Conservation (phyloP, 2,329 filamentous ascomycete species). For the Ophiostoma montium region DNA sequence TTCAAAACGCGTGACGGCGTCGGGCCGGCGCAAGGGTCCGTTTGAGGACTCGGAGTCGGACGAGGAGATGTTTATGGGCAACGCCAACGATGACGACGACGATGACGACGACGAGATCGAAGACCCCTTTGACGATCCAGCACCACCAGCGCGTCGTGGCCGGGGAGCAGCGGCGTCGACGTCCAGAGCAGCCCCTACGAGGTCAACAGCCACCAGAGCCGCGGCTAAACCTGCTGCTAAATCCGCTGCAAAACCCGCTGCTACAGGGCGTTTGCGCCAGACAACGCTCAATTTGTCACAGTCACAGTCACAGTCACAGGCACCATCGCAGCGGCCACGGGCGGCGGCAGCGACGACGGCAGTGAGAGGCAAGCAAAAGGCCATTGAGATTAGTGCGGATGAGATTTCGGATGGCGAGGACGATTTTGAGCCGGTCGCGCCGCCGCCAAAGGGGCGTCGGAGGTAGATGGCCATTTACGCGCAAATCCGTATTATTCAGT, state of each 20-base stretch:
- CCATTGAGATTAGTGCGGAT: constrained; percentile 12
- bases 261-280: constrained; percentile 5
- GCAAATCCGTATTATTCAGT: no score
- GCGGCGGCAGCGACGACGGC: neutral
- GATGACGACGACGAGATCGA: constrained; percentile 5
- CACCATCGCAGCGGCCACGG: neutral
- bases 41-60: constrained; percentile 25
- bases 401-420: constrained; percentile 15
- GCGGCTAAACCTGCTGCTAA: neutral
- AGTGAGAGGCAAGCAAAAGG: neutral
- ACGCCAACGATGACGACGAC: constrained; percentile 25
- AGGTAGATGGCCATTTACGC: neutral
- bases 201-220: neutral
- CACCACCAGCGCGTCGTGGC: constrained; percentile 19
- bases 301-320: neutral
- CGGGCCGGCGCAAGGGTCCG: constrained; percentile 29
- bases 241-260: neutral
- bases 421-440: constrained; percentile 11
- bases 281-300: constrained; percentile 11
- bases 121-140: constrained; percentile 16
- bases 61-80: constrained; percentile 37
- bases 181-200: neutral
- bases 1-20: constrained; percentile 22
- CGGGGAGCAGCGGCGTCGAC: constrained; percentile 1
- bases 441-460: constrained; percentile 2